phyloP scores from a whole-genome alignment of 345 rosid species.

The Euphorbia pulcherrima region DNA sequence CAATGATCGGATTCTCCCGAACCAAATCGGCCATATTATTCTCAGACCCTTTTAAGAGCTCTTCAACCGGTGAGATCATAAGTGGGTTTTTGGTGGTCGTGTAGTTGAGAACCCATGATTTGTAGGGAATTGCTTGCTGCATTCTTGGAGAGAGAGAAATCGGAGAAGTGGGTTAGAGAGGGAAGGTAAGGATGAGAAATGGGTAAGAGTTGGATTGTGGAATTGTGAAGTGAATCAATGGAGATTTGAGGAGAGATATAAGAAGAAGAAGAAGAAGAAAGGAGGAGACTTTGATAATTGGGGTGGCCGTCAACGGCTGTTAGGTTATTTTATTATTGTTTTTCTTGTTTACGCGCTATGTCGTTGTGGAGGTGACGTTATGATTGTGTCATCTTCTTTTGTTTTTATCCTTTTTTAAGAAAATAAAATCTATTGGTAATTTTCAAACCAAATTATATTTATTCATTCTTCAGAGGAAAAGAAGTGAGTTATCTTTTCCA shows the following conservation, averaged over 20 bases:
- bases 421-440: too few relatives aligned
- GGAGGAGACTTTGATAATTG: not conserved
- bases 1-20: slow-evolving; percentile 73
- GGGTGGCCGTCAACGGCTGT: slow-evolving; percentile 15
- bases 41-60: slow-evolving; percentile 7
- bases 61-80: not conserved
- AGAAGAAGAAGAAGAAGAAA: not conserved
- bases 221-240: not conserved
- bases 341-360: not conserved
- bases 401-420: not conserved
- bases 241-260: not conserved
- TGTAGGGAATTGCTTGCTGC: slow-evolving; percentile 60
- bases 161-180: not conserved
- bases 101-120: slow-evolving; percentile 19
- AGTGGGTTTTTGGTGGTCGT: slow-evolving; percentile 9
- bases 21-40: slow-evolving; percentile 38
- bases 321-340: too few relatives aligned
- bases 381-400: not conserved
- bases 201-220: not conserved
- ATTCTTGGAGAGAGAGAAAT: slow-evolving; percentile 23
- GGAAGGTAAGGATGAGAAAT: not conserved
- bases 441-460: too few relatives aligned
- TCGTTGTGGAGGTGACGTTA: slow-evolving; percentile 17
- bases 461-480: too few relatives aligned
- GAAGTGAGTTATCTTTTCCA: too few relatives aligned